Evolutionary conservation across 2,329 filamentous ascomycete species (phyloP).

Genomic region (Diaporthe sp.): DNA sequence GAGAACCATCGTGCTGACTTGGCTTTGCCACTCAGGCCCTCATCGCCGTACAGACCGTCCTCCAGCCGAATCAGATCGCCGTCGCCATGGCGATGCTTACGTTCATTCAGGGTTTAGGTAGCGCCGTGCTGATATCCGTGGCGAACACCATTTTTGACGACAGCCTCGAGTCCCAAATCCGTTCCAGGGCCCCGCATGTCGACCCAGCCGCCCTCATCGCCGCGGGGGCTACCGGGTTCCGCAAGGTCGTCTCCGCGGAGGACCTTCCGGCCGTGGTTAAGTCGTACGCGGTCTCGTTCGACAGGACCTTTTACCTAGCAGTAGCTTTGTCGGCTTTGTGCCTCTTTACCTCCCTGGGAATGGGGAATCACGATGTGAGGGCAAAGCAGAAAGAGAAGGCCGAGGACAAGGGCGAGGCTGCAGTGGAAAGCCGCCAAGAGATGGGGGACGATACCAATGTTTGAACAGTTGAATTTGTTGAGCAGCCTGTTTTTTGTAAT

Average conservation of each 20-base stretch:
- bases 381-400: not conserved
- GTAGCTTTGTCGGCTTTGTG: conserved; percentile 47
- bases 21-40: conserved; percentile 39
- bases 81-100: conserved; percentile 44
- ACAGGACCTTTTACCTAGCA: conserved; percentile 55
- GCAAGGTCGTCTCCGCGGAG: conserved; percentile 45
- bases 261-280: conserved; percentile 50
- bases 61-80: conserved; percentile 43
- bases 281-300: conserved; percentile 54
- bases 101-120: conserved; percentile 44
- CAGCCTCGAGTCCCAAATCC: conserved; percentile 45
- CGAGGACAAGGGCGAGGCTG: not conserved
- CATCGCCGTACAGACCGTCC: conserved; percentile 44
- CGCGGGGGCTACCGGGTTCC: conserved; percentile 54
- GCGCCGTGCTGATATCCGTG: conserved; percentile 43
- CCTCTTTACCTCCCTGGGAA: conserved; percentile 55
- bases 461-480: not conserved
- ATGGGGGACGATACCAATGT: not conserved
- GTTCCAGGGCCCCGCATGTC: conserved; percentile 44
- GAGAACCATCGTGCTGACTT: not conserved
- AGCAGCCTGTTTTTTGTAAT: not conserved
- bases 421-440: not conserved
- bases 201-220: conserved; percentile 47
- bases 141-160: conserved; percentile 46
- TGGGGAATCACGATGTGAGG: conserved; percentile 61